Base-by-base conservation (phyloP, 129 eudicot genomes). In the Flaveria bidentis region DNA sequence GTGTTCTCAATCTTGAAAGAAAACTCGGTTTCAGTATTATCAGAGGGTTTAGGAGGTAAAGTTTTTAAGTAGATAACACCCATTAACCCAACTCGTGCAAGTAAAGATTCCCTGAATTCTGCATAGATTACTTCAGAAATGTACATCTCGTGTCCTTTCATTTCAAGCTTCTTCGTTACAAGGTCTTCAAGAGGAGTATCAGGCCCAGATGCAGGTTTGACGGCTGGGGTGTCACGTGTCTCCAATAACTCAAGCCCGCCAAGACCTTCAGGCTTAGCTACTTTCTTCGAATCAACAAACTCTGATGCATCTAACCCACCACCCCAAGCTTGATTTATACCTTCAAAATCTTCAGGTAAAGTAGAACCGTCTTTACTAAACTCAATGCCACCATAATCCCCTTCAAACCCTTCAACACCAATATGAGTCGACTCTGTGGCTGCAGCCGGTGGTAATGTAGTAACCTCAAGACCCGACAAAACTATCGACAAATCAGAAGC, bases 351-450 rank as follows among this genome's bases (percentile, higher is more conserved):
- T 81, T 94, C 97, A 2, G 86, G 89, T 67, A 94, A 71, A 8
- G 97, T 91, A 13, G 98, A 87, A 4, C 89, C 92, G 2, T 94
- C 98, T 41, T 87, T 85, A 71, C 90, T 76, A 70, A 94, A 94
- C 87, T 94, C 98, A 49, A 94, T 91, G 46, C 98, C 98, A 74
- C 98, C 98, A 67, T 94, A 94, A 61, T 91, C 87, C 52, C 98
- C 98, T 87, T 94, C 98, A 79, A 94, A 94, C 49, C 98, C 98
- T 80, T 94, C 98, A 46, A 94, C 97, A 67, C 96, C 97, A 45
- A 94, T 94, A 63, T 83, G 98, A 28, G 98, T 94, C 1, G 97
- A 88, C 78, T 94, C 88, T n/a, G 96, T 88, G 53, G 98, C 98
- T 17, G 92, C 98, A 47, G 98, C 86, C 41, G 98, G 97, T 16